phyloP scores from a whole-genome alignment of 225 moss, liverwort and hornwort species.

The Rhytidiadelphus loreus region DNA sequence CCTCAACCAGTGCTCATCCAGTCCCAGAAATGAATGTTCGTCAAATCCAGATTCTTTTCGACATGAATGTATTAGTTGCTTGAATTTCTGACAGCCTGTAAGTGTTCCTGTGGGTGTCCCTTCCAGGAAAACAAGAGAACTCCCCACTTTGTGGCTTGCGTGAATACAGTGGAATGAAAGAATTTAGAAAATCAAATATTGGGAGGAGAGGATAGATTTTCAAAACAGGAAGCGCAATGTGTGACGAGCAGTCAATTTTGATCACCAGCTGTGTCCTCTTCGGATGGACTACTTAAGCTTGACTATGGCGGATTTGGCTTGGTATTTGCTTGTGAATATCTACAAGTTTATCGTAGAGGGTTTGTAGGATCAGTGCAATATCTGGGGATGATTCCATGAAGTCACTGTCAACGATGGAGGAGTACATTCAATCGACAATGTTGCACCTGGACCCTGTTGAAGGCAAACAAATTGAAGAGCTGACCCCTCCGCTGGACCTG shows the following conservation, averaged over 20 bases:
- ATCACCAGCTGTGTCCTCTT: background rate
- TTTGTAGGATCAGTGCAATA: background rate
- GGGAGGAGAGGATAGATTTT: background rate
- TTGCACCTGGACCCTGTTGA: background rate
- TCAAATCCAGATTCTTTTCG: background rate
- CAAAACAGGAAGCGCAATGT: background rate
- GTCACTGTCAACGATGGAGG: background rate
- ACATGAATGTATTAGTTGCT: background rate
- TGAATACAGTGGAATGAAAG: background rate
- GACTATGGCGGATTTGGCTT: background rate
- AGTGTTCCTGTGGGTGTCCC: background rate
- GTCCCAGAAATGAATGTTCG: background rate
- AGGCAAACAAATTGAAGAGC: background rate
- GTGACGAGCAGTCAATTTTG: background rate
- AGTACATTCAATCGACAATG: background rate
- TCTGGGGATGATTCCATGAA: background rate
- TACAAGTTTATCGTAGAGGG: background rate
- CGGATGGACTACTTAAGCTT: background rate
- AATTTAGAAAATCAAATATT: background rate
- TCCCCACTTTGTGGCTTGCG: background rate
- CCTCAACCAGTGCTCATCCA: background rate
- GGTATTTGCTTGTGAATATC: background rate
- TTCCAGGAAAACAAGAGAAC: background rate
- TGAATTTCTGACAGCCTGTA: background rate
- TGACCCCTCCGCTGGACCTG: background rate